Evolutionary conservation across 2,329 filamentous ascomycete species (phyloP).

Genomic region (Cercospora sp.): DNA sequence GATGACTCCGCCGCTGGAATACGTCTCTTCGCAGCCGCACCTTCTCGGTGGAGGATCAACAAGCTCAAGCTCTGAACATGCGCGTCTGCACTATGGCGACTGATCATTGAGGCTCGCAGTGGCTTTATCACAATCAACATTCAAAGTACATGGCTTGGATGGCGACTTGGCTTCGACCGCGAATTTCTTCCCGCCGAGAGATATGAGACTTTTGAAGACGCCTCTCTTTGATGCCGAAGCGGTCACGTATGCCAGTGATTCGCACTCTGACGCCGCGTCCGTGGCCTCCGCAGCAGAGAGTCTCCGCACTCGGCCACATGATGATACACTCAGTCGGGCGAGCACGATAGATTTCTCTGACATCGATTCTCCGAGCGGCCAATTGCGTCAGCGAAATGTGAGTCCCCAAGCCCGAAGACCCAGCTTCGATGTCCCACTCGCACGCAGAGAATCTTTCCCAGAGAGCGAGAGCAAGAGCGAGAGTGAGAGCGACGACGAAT

Average conservation of each 20-base stretch:
- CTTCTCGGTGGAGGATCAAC: neutral
- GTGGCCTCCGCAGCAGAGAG: neutral
- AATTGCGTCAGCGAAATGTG: neutral
- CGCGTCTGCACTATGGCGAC: neutral
- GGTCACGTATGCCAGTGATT: neutral
- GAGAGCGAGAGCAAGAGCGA: neutral
- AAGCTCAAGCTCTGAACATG: neutral
- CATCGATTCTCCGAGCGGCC: neutral
- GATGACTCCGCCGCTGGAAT: neutral
- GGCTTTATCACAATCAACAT: neutral
- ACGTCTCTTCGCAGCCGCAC: neutral
- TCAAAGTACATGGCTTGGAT: neutral
- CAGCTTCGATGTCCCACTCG: neutral
- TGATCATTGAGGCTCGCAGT: neutral
- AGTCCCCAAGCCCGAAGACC: neutral
- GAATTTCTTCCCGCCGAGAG: neutral
- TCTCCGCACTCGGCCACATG: neutral
- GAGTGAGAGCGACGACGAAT: neutral
- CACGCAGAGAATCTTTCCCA: neutral
- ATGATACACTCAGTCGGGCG: neutral
- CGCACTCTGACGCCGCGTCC: neutral
- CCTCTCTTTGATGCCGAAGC: neutral
- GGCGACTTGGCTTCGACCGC: neutral
- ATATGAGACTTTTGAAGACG: conserved; percentile 1
- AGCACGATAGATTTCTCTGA: neutral